Evolutionary conservation across 768 basidiomycete genomes (phyloP).

Genomic region (Auricularia sp.): DNA sequence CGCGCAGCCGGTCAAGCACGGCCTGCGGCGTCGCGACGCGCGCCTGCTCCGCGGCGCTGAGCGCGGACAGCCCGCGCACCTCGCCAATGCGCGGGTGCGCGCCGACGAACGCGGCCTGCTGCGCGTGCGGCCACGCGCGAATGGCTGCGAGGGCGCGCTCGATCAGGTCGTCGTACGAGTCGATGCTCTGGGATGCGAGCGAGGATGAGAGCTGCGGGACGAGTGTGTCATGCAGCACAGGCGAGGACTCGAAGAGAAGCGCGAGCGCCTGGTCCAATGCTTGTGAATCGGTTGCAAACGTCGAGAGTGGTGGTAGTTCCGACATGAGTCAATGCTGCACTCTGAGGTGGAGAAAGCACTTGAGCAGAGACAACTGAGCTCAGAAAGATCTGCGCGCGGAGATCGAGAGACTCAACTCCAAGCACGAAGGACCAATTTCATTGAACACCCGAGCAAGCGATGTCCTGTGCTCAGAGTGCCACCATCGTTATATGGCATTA

Average conservation of each 20-base stretch:
- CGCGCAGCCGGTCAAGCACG: conserved; percentile 58
- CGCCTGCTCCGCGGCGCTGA: conserved; percentile 72
- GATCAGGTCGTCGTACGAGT: conserved; percentile 9
- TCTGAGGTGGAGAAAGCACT: too few species aligned
- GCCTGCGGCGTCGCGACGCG: conserved; percentile 54
- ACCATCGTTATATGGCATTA: too few species aligned
- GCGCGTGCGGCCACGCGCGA: conserved; percentile 37
- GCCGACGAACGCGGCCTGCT: conserved; percentile 55
- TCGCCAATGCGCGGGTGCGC: conserved; percentile 90
- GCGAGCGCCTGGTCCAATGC: conserved; percentile 26
- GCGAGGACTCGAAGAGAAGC: conserved; percentile 58
- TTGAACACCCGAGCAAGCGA: too few species aligned
- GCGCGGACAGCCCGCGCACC: conserved; percentile 55
- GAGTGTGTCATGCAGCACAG: conserved; percentile 40
- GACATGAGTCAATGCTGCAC: neutral
- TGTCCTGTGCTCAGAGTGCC: too few species aligned
- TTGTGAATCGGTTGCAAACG: neutral
- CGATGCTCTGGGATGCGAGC: neutral
- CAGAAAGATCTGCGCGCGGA: too few species aligned
- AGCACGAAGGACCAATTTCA: too few species aligned
- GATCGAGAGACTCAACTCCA: too few species aligned
- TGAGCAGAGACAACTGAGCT: too few species aligned
- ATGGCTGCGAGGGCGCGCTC: conserved; percentile 35
- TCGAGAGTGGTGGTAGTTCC: neutral
- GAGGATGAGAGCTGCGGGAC: conserved; percentile 38